These are phyloP conservation scores for Anthracocystis panici-leucophaei DNA, from an alignment of 1,284 basidiomycete species.

Conservation along the genomic window DNA sequence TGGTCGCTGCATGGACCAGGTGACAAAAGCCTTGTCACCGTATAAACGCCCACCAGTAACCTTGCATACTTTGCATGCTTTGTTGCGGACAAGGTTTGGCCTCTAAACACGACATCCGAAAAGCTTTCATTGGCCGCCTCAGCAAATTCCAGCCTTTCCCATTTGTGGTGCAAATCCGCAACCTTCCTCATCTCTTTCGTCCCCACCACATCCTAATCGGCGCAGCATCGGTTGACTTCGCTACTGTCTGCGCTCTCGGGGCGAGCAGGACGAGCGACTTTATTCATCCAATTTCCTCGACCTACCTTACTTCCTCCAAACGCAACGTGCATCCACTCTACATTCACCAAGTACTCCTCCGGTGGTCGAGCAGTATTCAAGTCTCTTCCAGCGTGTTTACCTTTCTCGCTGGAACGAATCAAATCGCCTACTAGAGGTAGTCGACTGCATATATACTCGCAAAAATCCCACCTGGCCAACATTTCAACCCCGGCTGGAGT, in stretches of 20 bases:
- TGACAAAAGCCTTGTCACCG: background rate
- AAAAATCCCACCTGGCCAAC: background rate
- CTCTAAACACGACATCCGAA: conserved; percentile 3
- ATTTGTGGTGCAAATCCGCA: background rate
- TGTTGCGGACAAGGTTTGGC: conserved; percentile 4
- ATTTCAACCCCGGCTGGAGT: background rate
- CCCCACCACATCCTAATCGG: background rate
- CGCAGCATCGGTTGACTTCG: background rate
- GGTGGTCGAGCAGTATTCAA: background rate
- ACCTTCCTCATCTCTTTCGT: background rate
- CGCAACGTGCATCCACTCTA: background rate
- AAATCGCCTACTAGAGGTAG: background rate
- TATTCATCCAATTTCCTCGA: background rate
- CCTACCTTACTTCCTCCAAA: background rate
- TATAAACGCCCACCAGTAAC: background rate
- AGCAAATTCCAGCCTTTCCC: background rate
- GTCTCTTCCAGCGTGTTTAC: too few relatives aligned
- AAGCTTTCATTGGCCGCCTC: conserved; percentile 10
- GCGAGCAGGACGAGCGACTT: background rate
- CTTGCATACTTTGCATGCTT: conserved; percentile 3
- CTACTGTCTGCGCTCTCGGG: background rate
- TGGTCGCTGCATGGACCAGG: background rate
- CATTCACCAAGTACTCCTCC: background rate
- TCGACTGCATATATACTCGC: background rate
- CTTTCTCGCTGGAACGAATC: background rate